Percentiles rank a stretch among this genome's conserved stretches.
Conservation (phyloP, 352 stramenopile genomes). For the Phytopythium helicoides region DNA sequence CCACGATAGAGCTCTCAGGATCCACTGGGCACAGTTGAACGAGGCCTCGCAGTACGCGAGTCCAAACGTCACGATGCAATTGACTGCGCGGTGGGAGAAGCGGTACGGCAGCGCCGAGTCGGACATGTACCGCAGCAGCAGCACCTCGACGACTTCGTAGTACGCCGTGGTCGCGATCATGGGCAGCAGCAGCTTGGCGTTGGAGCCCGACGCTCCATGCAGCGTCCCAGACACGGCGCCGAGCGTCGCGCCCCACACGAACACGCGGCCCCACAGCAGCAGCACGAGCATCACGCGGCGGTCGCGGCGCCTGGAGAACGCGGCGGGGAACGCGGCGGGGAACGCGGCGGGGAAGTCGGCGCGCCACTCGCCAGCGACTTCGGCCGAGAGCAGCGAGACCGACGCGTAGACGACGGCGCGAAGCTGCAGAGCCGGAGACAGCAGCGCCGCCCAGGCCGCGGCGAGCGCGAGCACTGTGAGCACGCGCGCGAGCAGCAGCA, state of each 20-base stretch:
- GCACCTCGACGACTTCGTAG: conserved; percentile 48
- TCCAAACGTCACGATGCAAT: conserved; percentile 29
- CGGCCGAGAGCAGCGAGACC: conserved; percentile 38
- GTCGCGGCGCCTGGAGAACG: conserved; percentile 28
- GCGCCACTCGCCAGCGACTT: conserved; percentile 30
- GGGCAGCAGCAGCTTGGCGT: not conserved
- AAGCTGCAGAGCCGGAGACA: conserved; percentile 35
- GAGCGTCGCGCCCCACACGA: conserved; percentile 57
- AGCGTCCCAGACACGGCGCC: conserved; percentile 12
- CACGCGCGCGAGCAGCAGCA: conserved; percentile 37
- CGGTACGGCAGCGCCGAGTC: conserved; percentile 38
- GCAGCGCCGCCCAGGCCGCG: conserved; percentile 28
- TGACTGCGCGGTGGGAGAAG: conserved; percentile 33
- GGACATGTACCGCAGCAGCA: conserved; percentile 57
- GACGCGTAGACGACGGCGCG: conserved; percentile 41
- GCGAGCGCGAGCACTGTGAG: conserved; percentile 36
- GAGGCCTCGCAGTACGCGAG: conserved; percentile 30
- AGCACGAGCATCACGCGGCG: conserved; percentile 41
- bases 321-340: conserved; percentile 33
- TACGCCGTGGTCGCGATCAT: conserved; percentile 15
- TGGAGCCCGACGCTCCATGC: not conserved
- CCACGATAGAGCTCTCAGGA: conserved; percentile 18
- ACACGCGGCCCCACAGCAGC: conserved; percentile 59
- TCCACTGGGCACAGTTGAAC: conserved; percentile 10
- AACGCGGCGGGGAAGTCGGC: conserved; percentile 34